phyloP scores from a whole-genome alignment of 768 basidiomycete species.

The Lactarius sp. region DNA sequence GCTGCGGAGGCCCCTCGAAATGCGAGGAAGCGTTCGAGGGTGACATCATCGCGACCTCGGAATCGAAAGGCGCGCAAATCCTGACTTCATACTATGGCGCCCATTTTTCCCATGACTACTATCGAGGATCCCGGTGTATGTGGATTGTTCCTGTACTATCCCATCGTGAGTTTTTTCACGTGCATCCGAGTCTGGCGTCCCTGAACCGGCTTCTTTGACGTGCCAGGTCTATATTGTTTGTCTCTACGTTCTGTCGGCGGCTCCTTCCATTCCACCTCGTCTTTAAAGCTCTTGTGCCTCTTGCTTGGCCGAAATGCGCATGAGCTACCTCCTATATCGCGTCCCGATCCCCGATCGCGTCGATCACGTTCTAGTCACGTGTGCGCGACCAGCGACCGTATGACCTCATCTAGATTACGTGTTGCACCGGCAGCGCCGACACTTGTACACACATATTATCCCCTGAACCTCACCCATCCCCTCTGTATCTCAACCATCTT shows the following conservation, averaged over 20 bases:
- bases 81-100: constrained; percentile 3
- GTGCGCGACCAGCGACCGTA: constrained; percentile 3
- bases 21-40: constrained; percentile 16
- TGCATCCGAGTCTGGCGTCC: not conserved
- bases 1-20: constrained; percentile 11
- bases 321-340: not conserved
- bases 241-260: not conserved
- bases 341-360: constrained; percentile 12
- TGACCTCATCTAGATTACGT: not conserved
- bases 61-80: constrained; percentile 21
- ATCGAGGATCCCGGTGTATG: not conserved
- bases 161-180: constrained; percentile 5
- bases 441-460: not conserved
- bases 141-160: constrained; percentile 7
- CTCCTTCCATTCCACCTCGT: not conserved
- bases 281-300: not conserved
- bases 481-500: constrained; percentile 10
- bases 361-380: constrained; percentile 17
- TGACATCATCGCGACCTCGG: constrained; percentile 21
- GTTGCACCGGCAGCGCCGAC: not conserved
- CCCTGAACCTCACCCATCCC: not conserved
- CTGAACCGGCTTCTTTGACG: not conserved
- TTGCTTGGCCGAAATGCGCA: constrained; percentile 7
- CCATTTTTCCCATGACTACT: not conserved
- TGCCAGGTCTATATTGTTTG: constrained; percentile 11